Conservation (phyloP, 192 early-diverging fungal species). For the Thoreauomyces humboldtii region DNA sequence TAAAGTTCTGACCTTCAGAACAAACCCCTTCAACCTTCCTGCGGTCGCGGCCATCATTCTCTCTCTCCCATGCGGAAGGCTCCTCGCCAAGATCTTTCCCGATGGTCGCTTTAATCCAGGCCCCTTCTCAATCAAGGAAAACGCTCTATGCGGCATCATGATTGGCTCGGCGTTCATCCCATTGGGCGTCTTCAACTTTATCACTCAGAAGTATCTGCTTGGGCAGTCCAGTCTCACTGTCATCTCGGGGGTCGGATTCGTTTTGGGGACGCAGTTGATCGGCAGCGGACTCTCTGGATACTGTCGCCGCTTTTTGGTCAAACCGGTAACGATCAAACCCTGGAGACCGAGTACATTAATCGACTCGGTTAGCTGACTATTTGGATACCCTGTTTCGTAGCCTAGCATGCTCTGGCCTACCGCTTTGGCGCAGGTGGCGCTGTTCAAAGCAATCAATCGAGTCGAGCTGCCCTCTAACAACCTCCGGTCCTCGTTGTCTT, state of each 20-base stretch:
- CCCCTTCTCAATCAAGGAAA: conserved; percentile 87
- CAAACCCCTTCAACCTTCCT: conserved; percentile 69
- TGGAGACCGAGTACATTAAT: no score
- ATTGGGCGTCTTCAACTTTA: conserved; percentile 17
- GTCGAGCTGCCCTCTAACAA: conserved; percentile 4
- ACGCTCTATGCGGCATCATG: conserved; percentile 78
- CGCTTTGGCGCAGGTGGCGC: conserved; percentile 68
- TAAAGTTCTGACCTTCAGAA: conserved; percentile 85
- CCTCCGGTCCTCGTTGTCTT: not conserved
- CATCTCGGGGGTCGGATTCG: conserved; percentile 31
- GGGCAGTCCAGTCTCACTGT: conserved; percentile 20
- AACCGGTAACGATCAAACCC: conserved; percentile 44
- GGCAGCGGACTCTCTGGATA: conserved; percentile 72
- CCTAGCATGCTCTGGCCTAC: conserved; percentile 86
- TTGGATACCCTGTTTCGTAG: conserved; percentile 61
- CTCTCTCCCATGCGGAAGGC: conserved; percentile 68
- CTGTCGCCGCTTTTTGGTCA: conserved; percentile 77
- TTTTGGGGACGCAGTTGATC: conserved; percentile 69
- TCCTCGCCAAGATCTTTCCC: conserved; percentile 64
- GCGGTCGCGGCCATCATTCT: conserved; percentile 73
- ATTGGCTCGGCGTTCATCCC: conserved; percentile 41
- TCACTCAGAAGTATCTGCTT: conserved; percentile 11
- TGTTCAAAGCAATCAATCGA: conserved; percentile 78
- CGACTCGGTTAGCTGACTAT: no score
- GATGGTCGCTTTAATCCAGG: conserved; percentile 71